Conservation (phyloP, 192 early-diverging fungal species). For the Gaertneriomyces sp. region DNA sequence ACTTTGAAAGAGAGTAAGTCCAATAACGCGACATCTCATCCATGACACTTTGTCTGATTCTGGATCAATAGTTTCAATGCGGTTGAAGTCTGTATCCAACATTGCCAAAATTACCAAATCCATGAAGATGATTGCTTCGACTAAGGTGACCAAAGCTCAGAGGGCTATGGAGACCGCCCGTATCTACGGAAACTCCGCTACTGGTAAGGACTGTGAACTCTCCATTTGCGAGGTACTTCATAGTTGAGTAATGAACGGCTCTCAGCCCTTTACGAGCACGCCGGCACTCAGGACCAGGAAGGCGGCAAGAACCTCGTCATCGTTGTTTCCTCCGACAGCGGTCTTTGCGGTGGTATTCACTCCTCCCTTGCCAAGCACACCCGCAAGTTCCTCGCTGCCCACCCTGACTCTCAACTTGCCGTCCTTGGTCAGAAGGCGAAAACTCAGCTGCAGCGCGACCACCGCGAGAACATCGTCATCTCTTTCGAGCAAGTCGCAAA, state of each 20-base stretch:
- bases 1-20: slow-evolving; percentile 85
- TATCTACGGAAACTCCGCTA: slow-evolving; percentile 61
- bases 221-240: not conserved
- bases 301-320: slow-evolving; percentile 68
- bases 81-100: slow-evolving; percentile 94
- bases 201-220: slow-evolving; percentile 44
- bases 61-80: slow-evolving; percentile 70
- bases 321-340: slow-evolving; percentile 91
- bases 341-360: slow-evolving; percentile 99
- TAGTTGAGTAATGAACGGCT: not conserved
- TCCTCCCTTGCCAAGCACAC: slow-evolving; percentile 83
- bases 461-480: slow-evolving; percentile 72
- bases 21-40: not conserved
- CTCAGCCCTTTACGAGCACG: slow-evolving; percentile 68
- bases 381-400: slow-evolving; percentile 59
- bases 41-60: not conserved
- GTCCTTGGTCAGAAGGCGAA: slow-evolving; percentile 88
- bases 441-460: slow-evolving; percentile 77
- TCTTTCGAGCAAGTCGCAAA: slow-evolving; percentile 93
- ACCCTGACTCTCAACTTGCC: slow-evolving; percentile 56
- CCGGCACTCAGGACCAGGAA: slow-evolving; percentile 64
- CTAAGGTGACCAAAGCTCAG: slow-evolving; percentile 91
- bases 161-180: slow-evolving; percentile 85
- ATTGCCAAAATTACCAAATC: slow-evolving; percentile 99
- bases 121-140: slow-evolving; percentile 99